Conservation (phyloP, 768 basidiomycete genomes). For the Amanita rimosa region DNA sequence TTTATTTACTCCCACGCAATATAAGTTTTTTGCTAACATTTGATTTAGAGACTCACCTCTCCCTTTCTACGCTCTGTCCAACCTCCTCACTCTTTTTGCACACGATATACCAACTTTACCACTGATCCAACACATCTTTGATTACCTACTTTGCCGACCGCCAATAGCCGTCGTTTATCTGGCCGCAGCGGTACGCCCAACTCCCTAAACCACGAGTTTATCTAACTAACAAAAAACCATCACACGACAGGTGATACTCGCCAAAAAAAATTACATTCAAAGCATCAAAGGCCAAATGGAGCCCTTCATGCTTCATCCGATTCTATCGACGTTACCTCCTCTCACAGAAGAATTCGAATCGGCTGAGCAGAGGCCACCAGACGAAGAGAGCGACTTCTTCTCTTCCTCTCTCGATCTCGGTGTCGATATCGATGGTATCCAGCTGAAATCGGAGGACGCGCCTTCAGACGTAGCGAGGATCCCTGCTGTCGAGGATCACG, state of each 20-base stretch:
- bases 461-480: neutral
- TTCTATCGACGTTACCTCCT: slow-evolving; percentile 56
- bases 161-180: slow-evolving; percentile 79
- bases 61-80: slow-evolving; percentile 84
- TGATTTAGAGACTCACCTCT: slow-evolving; percentile 53
- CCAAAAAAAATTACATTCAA: slow-evolving; percentile 57
- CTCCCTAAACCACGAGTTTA: neutral
- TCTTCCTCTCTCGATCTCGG: neutral
- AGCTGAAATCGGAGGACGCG: neutral
- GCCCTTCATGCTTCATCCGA: slow-evolving; percentile 73
- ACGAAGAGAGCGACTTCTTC: neutral
- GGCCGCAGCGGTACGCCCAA: slow-evolving; percentile 49
- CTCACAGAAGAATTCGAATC: slow-evolving; percentile 30
- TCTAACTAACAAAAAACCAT: neutral
- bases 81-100: slow-evolving; percentile 84
- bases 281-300: slow-evolving; percentile 57
- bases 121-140: slow-evolving; percentile 86
- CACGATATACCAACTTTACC: slow-evolving; percentile 88
- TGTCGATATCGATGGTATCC: neutral
- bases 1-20: neutral
- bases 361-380: slow-evolving; percentile 4
- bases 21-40: neutral
- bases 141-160: slow-evolving; percentile 76
- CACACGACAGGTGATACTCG: slow-evolving; percentile 50
- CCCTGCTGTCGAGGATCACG: neutral